These are phyloP conservation scores for Eustoma russellianum DNA, from an alignment of 257 asterid genomes.

Conservation along the genomic window DNA sequence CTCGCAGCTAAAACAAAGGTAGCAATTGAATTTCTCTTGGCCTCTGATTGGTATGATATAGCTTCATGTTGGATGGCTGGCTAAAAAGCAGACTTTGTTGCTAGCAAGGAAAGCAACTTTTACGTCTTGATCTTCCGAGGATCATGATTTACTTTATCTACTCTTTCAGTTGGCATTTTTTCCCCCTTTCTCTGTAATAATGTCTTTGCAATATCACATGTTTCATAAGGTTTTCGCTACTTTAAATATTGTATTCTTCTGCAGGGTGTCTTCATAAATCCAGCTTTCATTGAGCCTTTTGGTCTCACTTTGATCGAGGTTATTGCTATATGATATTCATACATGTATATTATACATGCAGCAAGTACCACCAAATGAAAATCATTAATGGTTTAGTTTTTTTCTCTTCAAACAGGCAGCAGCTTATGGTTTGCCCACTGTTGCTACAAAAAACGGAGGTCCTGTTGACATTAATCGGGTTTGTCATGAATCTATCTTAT, in stretches of 20 bases:
- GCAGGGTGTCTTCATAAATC: constrained; percentile 85
- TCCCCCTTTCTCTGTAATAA: neutral
- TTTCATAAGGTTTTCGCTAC: neutral
- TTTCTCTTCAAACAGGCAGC: constrained; percentile 45
- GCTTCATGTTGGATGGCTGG: neutral
- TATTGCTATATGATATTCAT: constrained; percentile 2
- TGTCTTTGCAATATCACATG: neutral
- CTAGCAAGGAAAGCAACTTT: neutral
- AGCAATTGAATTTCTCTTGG: neutral
- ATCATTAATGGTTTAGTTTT: too few relatives aligned
- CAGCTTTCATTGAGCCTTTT: constrained; percentile 79
- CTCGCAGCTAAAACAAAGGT: constrained; percentile 86
- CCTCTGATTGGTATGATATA: too few relatives aligned
- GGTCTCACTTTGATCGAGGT: constrained; percentile 88
- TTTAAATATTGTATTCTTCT: constrained; percentile 8
- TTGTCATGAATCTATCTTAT: constrained; percentile 9
- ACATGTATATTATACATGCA: neutral
- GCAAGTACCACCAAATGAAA: neutral
- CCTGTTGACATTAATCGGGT: constrained; percentile 86
- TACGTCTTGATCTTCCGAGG: neutral
- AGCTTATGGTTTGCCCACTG: constrained; percentile 79
- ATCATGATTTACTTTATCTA: neutral
- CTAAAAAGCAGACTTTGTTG: neutral
- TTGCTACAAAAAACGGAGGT: constrained; percentile 82
- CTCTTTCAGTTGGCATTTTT: neutral